Evolutionary conservation across 106 monocot species (phyloP), one percentile per base, ranked within the genome.

Genomic region (Chionographis japonica): DNA sequence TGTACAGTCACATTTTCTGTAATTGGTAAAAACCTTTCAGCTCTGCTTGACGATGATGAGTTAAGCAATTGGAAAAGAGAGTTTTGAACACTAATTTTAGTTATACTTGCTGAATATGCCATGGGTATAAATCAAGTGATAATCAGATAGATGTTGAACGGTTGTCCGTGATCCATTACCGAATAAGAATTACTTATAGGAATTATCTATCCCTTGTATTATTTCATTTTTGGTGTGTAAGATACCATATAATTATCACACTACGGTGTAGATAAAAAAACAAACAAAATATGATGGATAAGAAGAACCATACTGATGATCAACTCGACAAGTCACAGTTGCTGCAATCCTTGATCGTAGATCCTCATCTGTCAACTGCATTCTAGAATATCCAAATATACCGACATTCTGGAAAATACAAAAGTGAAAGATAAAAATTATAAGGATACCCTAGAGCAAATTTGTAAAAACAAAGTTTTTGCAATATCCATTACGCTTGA

Each of bases 351-450:
- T 74, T 10, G 57, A 64, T 68, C 89, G 81, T 35, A 93, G 73
- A 72, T 84, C 89, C 58, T 79, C 81, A 86, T 93, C 86, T 27
- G 81, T 74, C 42, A 93, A 56, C 51, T 73, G 66, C 76, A 86
- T 93, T 63, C 93, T 86, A 11, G 93, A 93, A 68, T 93, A 93
- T 58, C 93, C 93, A 86, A 89, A 89, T 76, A 93, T 93, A 63
- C 83, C 83, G 54, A 93, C 89, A 82, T 86, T 81, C 89, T 93
- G 78, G 67, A 81, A 75, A 67, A n/a, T 42, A 54, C 20, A 54
- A 60, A 11, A 13, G 42, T 36, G 62, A 38, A 3, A 42, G 19
- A 18, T 7, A 40, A 12, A 4, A 40, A 6, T 19, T 11, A 52
- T 19, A 36, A 40, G 36, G 18, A 64, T 18, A 68, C 14, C 4